These are phyloP conservation scores for Auricularia sp. DNA, from an alignment of 768 basidiomycete species.

Conservation along the genomic window DNA sequence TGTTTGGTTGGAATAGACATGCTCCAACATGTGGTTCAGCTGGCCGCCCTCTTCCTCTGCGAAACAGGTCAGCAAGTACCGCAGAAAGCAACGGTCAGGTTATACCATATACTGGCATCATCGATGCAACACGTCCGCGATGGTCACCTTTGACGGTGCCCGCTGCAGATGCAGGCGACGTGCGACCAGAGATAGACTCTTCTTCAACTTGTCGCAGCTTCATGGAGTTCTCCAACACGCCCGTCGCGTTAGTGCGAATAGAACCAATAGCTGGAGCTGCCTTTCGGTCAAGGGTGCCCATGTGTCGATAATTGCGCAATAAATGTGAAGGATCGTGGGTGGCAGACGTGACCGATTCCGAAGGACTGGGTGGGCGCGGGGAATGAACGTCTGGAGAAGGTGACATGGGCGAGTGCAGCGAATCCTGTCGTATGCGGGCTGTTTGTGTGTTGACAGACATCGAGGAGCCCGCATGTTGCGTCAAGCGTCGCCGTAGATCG, in stretches of 20 bases:
- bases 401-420: not conserved
- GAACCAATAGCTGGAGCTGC: conserved; percentile 86
- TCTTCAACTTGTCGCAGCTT: conserved; percentile 50
- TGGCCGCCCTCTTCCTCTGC: not conserved
- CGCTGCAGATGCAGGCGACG: conserved; percentile 62
- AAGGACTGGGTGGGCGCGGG: conserved; percentile 56
- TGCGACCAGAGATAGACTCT: conserved; percentile 49
- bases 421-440: not conserved
- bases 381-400: not conserved
- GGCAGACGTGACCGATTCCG: conserved; percentile 70
- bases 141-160: conserved; percentile 39
- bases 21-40: conserved; percentile 61
- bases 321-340: conserved; percentile 46
- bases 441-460: not conserved
- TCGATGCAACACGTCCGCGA: conserved; percentile 39
- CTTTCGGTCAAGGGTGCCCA: conserved; percentile 70
- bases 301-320: conserved; percentile 24
- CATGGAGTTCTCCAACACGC: conserved; percentile 68
- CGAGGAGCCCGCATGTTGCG: not conserved
- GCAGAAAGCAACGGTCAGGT: not conserved
- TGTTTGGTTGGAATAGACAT: conserved; percentile 58
- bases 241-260: conserved; percentile 72
- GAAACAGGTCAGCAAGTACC: not conserved
- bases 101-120: conserved; percentile 56
- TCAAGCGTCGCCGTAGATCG: not conserved